These are phyloP conservation scores for Aspergillus proliferans DNA, from an alignment of 2,329 filamentous ascomycete genomes.

Conservation along the genomic window DNA sequence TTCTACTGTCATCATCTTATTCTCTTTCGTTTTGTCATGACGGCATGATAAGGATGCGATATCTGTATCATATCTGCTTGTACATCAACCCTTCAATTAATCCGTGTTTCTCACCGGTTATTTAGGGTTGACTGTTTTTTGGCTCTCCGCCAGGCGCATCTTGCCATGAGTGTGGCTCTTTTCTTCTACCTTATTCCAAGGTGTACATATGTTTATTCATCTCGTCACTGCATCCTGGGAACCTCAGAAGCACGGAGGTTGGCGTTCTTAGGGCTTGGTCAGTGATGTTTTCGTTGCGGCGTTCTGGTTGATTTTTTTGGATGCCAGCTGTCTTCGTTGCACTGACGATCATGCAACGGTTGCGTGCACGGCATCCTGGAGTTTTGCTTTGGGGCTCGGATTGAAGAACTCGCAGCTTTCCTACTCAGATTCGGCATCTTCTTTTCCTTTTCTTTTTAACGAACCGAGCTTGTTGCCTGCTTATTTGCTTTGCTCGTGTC, in stretches of 20 bases:
- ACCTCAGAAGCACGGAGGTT: conserved; percentile 8
- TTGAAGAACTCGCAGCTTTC: background rate
- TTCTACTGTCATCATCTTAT: background rate
- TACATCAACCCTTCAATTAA: background rate
- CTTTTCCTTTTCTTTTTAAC: no score
- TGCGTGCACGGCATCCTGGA: background rate
- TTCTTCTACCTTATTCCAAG: conserved; percentile 3
- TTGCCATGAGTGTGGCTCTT: conserved; percentile 3
- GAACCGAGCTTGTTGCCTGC: background rate
- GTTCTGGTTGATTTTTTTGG: background rate
- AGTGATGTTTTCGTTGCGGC: conserved; percentile 4
- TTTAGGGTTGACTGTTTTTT: background rate
- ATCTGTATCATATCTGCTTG: conserved; percentile 24
- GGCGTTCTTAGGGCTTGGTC: conserved; percentile 15
- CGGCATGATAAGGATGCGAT: conserved; percentile 14
- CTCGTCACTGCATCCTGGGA: conserved; percentile 6
- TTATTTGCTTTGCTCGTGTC: background rate
- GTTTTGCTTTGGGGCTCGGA: background rate
- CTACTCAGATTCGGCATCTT: no score
- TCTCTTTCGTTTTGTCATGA: background rate
- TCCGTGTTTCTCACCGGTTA: background rate
- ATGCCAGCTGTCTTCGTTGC: background rate
- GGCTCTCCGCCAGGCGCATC: background rate
- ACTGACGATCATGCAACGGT: background rate
- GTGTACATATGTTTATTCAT: conserved; percentile 12